Percentiles rank a stretch among this genome's conserved stretches.
phyloP scores from a whole-genome alignment of 345 rosid genomes.

The Citrus glauca region DNA sequence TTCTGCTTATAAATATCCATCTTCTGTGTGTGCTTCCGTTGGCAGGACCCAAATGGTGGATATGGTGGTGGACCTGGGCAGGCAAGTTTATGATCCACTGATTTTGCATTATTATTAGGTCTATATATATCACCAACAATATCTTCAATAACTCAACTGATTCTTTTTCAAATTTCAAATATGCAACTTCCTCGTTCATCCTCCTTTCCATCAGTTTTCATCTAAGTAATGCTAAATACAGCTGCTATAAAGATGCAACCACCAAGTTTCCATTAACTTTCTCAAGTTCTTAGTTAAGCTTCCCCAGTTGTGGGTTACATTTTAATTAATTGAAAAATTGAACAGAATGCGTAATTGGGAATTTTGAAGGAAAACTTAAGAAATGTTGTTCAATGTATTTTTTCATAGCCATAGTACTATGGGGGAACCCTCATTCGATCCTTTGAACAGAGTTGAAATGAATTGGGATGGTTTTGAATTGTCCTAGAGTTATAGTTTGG shows the following conservation, averaged over 20 bases:
- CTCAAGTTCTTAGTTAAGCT: neutral
- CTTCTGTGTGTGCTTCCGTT: neutral
- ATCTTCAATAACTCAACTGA: neutral
- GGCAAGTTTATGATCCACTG: slow-evolving; percentile 46
- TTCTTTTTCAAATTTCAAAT: neutral
- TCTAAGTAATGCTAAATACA: neutral
- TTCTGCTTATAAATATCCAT: neutral
- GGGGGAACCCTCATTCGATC: neutral
- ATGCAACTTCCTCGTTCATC: neutral
- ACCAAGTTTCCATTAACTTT: neutral
- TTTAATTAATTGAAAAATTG: neutral
- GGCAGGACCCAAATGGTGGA: slow-evolving; percentile 86
- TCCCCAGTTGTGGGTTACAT: neutral
- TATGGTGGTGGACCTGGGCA: slow-evolving; percentile 99
- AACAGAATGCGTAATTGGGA: neutral
- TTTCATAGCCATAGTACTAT: neutral
- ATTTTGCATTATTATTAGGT: slow-evolving; percentile 1
- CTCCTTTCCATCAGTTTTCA: neutral
- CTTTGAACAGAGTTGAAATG: neutral
- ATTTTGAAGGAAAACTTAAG: neutral
- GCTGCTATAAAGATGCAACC: neutral
- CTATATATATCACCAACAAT: neutral
- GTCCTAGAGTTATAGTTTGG: neutral
- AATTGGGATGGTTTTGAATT: neutral
- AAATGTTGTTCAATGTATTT: neutral